These are phyloP conservation scores for Stephanodiscus minutulus DNA, from an alignment of 108 stramenopile genomes.

Conservation along the genomic window DNA sequence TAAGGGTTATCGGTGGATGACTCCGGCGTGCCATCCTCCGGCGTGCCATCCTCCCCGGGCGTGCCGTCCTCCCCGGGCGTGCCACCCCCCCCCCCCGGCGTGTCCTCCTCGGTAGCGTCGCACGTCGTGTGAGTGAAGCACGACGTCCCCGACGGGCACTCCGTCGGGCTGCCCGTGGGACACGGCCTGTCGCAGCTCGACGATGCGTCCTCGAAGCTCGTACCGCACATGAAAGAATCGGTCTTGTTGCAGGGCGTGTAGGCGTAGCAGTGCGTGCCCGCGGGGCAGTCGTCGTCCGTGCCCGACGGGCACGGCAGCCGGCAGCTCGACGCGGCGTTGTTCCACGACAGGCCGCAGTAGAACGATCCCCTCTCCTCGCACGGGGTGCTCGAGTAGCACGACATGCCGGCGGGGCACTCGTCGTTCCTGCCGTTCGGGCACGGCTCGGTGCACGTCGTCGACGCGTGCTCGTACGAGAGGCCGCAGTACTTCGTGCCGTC, in stretches of 20 bases:
- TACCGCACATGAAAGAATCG: slow-evolving; percentile 67
- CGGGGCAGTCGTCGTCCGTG: slow-evolving; percentile 43
- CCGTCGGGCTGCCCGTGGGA: slow-evolving; percentile 64
- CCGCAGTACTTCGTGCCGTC: slow-evolving; percentile 54
- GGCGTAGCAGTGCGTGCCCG: slow-evolving; percentile 43
- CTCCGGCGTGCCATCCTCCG: background rate
- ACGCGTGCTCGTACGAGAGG: slow-evolving; percentile 35
- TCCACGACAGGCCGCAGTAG: slow-evolving; percentile 50
- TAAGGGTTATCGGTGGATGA: slow-evolving; percentile 34
- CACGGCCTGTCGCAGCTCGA: slow-evolving; percentile 64
- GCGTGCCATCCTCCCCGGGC: background rate
- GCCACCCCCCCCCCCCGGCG: background rate
- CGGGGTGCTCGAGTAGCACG: slow-evolving; percentile 49
- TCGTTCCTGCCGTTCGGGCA: slow-evolving; percentile 40
- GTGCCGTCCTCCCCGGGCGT: background rate
- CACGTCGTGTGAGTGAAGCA: slow-evolving; percentile 89
- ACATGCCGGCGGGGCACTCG: slow-evolving; percentile 46
- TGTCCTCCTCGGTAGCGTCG: slow-evolving; percentile 30
- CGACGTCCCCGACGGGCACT: slow-evolving; percentile 69
- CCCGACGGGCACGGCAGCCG: slow-evolving; percentile 45
- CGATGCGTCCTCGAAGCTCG: slow-evolving; percentile 77
- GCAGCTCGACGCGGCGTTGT: slow-evolving; percentile 51
- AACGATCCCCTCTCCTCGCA: slow-evolving; percentile 49
- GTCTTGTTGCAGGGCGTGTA: slow-evolving; percentile 54
- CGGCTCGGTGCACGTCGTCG: slow-evolving; percentile 29